These are phyloP conservation scores for Furcasterigmium sp. DNA, from an alignment of 2,329 filamentous ascomycete species.

Conservation along the genomic window DNA sequence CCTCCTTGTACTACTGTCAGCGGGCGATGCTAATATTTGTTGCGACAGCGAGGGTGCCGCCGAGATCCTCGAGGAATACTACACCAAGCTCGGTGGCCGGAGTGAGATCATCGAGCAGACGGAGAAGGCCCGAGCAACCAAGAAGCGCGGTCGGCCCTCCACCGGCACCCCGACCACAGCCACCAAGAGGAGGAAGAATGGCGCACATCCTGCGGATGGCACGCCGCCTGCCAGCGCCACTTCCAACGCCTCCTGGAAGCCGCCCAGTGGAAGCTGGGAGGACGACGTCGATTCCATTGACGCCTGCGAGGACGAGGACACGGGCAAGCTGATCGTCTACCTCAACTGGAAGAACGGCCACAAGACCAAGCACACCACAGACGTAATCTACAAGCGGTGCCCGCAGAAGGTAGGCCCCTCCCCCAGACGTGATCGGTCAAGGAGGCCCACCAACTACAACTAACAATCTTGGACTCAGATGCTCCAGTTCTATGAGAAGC, in stretches of 20 bases:
- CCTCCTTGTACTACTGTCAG: neutral
- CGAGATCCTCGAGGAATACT: conserved; percentile 61
- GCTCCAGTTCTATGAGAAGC: conserved; percentile 54
- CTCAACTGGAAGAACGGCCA: conserved; percentile 68
- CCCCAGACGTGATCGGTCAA: too few relatives aligned
- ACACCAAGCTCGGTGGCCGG: conserved; percentile 56
- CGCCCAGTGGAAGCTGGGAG: conserved; percentile 73
- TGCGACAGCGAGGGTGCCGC: conserved; percentile 46
- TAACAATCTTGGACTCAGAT: conserved; percentile 33
- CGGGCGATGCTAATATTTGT: neutral
- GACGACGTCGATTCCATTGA: conserved; percentile 66
- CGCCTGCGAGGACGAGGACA: conserved; percentile 62
- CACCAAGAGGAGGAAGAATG: conserved; percentile 44
- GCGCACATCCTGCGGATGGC: conserved; percentile 41
- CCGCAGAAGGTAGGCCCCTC: conserved; percentile 61
- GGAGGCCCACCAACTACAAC: neutral
- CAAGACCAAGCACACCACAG: conserved; percentile 68
- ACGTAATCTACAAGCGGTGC: conserved; percentile 67
- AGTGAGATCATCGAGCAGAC: conserved; percentile 48
- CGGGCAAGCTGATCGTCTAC: conserved; percentile 58
- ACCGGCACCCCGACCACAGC: conserved; percentile 27
- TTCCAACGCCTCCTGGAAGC: conserved; percentile 47
- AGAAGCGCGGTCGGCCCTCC: conserved; percentile 52
- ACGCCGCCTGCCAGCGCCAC: conserved; percentile 41
- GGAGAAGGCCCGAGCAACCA: conserved; percentile 42